Evolutionary conservation across 164 flowering plant species (phyloP).

Genomic region (Amborella trichopoda): DNA sequence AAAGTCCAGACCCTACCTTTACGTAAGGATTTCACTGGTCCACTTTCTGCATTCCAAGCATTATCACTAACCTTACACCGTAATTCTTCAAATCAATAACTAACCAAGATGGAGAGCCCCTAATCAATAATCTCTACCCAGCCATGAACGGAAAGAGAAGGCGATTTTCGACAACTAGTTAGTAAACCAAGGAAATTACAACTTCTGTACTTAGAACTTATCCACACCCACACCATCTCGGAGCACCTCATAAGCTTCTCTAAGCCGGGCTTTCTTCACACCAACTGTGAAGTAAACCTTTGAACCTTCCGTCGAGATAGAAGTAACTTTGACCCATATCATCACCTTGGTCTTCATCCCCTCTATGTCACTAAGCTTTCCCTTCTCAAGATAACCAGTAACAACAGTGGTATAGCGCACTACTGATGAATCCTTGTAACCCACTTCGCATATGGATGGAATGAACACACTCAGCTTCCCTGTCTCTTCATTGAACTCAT

Average conservation of each 20-base stretch:
- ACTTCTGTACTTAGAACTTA: constrained; percentile 50
- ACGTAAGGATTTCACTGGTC: too few relatives aligned
- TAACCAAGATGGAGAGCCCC: too few relatives aligned
- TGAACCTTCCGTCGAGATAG: constrained; percentile 52
- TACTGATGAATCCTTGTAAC: constrained; percentile 79
- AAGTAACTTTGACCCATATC: constrained; percentile 80
- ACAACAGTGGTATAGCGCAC: constrained; percentile 60
- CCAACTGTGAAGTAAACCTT: constrained; percentile 67
- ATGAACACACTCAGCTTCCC: constrained; percentile 71
- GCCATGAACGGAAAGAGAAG: too few relatives aligned
- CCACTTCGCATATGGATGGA: constrained; percentile 76
- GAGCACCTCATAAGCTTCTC: constrained; percentile 70
- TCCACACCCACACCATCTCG: constrained; percentile 65
- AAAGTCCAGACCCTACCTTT: too few relatives aligned
- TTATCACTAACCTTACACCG: too few relatives aligned
- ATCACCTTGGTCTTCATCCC: constrained; percentile 84
- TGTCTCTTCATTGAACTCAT: constrained; percentile 89
- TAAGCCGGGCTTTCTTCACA: constrained; percentile 52
- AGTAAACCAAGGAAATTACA: too few relatives aligned
- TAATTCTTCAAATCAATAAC: too few relatives aligned
- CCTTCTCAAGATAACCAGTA: constrained; percentile 79
- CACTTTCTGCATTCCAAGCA: too few relatives aligned
- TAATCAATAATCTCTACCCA: too few relatives aligned
- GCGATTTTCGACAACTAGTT: too few relatives aligned
- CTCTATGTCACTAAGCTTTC: constrained; percentile 71